A percentile compares a stretch with the other conserved stretches of the same genome.
Evolutionary conservation across 108 stramenopile species (phyloP).

Genomic region (Cyclostephanos tholiformis): DNA sequence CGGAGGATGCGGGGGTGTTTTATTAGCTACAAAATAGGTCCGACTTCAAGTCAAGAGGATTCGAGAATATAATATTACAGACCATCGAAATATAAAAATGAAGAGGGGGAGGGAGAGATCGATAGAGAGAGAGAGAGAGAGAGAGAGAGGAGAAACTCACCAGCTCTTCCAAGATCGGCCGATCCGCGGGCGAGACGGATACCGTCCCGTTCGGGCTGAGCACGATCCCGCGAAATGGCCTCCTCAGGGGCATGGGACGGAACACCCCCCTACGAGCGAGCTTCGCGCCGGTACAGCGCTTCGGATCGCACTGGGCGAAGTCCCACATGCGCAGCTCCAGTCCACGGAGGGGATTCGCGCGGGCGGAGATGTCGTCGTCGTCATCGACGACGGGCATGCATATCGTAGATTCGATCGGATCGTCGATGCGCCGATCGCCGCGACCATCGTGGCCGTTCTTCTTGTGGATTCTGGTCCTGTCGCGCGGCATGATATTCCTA

Average conservation of each 20-base stretch:
- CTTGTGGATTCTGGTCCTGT: not conserved
- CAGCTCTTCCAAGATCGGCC: conserved; percentile 60
- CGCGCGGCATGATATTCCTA: conserved; percentile 1
- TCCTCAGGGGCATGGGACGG: conserved; percentile 74
- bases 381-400: conserved; percentile 13
- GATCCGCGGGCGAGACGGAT: conserved; percentile 92
- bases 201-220: conserved; percentile 88
- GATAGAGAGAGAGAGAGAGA: not conserved
- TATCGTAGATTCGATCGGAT: not conserved
- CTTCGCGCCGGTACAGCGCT: conserved; percentile 94
- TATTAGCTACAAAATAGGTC: no score
- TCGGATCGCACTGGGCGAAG: conserved; percentile 98
- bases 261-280: conserved; percentile 81
- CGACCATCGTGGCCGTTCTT: not conserved
- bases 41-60: no score
- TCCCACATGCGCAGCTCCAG: conserved; percentile 95
- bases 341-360: conserved; percentile 58
- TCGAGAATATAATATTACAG: no score
- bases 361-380: not conserved
- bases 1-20: no score
- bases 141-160: not conserved
- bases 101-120: no score
- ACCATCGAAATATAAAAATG: no score
- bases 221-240: conserved; percentile 93
- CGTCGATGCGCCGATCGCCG: not conserved